A percentile compares a stretch with the other conserved stretches of the same genome.
phyloP scores from a whole-genome alignment of 1,284 basidiomycete species.

The Moesziomyces antarcticus region DNA sequence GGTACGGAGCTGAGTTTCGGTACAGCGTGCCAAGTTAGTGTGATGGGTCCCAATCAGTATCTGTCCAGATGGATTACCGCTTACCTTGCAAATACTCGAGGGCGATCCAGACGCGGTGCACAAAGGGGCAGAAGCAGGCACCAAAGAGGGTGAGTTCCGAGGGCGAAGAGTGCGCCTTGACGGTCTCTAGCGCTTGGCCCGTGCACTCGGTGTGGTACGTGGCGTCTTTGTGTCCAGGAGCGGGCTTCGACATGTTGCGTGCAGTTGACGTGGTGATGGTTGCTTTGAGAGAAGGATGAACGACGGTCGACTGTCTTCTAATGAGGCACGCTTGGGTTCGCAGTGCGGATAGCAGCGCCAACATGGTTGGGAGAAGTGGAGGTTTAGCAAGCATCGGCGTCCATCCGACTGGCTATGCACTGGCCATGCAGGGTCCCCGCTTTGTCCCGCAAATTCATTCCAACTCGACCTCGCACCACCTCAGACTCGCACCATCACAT shows the following conservation, averaged over 20 bases:
- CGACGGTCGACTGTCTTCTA: not conserved
- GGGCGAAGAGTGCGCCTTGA: constrained; percentile 70
- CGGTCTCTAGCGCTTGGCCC: constrained; percentile 73
- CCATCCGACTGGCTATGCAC: too few species aligned
- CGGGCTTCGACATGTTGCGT: constrained; percentile 39
- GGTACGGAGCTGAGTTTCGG: constrained; percentile 25
- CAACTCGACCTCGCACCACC: too few species aligned
- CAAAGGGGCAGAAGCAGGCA: constrained; percentile 79
- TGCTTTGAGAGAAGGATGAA: not conserved
- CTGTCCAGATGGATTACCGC: not conserved
- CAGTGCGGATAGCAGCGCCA: not conserved
- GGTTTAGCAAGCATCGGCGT: constrained; percentile 3
- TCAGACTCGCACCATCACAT: not conserved
- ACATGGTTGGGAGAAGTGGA: constrained; percentile 12
- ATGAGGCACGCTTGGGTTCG: not conserved
- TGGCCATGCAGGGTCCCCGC: constrained; percentile 23
- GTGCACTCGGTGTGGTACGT: constrained; percentile 70
- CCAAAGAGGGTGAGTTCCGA: constrained; percentile 73
- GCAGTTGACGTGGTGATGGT: not conserved
- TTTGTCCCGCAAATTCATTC: constrained; percentile 1
- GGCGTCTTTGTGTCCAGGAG: constrained; percentile 48
- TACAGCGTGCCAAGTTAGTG: constrained; percentile 28
- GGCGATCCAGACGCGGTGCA: constrained; percentile 78
- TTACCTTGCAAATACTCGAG: constrained; percentile 70
- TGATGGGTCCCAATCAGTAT: not conserved